Evolutionary conservation across 305 asterid genomes (phyloP), one percentile per base, ranked within the genome.

Genomic region (Fraxinus floribunda): DNA sequence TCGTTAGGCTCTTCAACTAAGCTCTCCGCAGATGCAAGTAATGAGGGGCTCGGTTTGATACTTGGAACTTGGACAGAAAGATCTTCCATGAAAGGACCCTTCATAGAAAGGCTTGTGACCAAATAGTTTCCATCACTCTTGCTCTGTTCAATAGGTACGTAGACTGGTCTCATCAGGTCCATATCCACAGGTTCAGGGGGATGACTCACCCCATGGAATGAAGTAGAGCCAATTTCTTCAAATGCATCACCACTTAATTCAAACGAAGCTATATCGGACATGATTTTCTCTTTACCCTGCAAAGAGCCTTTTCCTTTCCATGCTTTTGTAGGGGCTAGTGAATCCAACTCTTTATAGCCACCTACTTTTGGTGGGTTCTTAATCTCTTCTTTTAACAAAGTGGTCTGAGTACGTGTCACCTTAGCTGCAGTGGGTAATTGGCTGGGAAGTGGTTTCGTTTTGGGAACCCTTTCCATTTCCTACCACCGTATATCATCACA

Each of bases 201-300:
- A 78, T 96, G 99, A 80, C 95, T 92, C 85, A 89, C 99, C 32
- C 99, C 99, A 74, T 92, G 98, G 86, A 96, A 96, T 4, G 99
- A 96, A 60, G 93, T 90, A 26, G 98, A 91, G 75, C 98, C 97
- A 46, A 83, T 52, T 36, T 94, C 98, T 79, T 96, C 99, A 18
- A 87, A 87, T 0, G 95, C 88, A 82, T 92, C 98, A 29, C 82
- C 91, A 6, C 96, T 83, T 18, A 90, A 36, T 85, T 85, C 90
- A n/a, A 88, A 84, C 0, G 94, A 89, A 83, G 90, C 88, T 73
- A 88, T 90, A 77, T 88, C 97, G 0, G 90, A 85, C 90, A 90
- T 89, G 64, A 78, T 78, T 35, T 96, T 97, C 83, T 90, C 95
- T 8, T 88, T 89, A 26, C 89, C 97, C 75, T 81, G 91, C 22